A percentile compares a stretch with the other conserved stretches of the same genome.
Conservation (phyloP, 2,329 filamentous ascomycete genomes). For the Colletotrichum lupini region DNA sequence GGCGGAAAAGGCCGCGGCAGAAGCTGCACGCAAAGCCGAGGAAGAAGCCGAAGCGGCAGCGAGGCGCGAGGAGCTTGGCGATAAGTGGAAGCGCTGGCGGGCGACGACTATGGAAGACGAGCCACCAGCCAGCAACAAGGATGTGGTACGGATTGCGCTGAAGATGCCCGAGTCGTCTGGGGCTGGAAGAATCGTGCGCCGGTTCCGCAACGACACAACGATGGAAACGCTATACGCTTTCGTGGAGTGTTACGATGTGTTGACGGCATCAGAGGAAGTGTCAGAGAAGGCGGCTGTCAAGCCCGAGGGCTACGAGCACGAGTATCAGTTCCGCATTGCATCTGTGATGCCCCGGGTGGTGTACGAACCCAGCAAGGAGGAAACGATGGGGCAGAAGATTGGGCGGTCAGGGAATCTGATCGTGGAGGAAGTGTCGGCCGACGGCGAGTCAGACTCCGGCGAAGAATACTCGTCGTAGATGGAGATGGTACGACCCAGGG, state of each 20-base stretch:
- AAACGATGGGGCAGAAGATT: conserved; percentile 77
- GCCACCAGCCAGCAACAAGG: conserved; percentile 70
- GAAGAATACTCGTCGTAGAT: conserved; percentile 17
- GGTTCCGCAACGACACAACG: conserved; percentile 75
- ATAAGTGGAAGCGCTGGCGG: conserved; percentile 86
- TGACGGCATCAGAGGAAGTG: conserved; percentile 55
- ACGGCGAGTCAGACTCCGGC: conserved; percentile 33
- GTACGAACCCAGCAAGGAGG: conserved; percentile 75
- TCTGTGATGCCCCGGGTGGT: conserved; percentile 87
- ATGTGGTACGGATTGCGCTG: conserved; percentile 77
- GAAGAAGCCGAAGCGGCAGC: conserved; percentile 71
- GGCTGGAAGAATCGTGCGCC: conserved; percentile 80
- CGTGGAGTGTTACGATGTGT: conserved; percentile 86
- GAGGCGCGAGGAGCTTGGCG: conserved; percentile 54
- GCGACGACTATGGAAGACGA: conserved; percentile 74
- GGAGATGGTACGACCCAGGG: background rate
- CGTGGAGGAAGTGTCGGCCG: conserved; percentile 75
- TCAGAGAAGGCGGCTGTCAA: conserved; percentile 47
- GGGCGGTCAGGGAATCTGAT: conserved; percentile 89
- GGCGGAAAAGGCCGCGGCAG: conserved; percentile 77
- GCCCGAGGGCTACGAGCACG: conserved; percentile 79
- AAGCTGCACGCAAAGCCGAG: conserved; percentile 72
- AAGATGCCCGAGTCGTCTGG: conserved; percentile 70
- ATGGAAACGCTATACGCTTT: conserved; percentile 96
- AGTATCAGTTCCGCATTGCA: conserved; percentile 87